Conservation (phyloP, 768 basidiomycete species). For the Russula abietina region DNA sequence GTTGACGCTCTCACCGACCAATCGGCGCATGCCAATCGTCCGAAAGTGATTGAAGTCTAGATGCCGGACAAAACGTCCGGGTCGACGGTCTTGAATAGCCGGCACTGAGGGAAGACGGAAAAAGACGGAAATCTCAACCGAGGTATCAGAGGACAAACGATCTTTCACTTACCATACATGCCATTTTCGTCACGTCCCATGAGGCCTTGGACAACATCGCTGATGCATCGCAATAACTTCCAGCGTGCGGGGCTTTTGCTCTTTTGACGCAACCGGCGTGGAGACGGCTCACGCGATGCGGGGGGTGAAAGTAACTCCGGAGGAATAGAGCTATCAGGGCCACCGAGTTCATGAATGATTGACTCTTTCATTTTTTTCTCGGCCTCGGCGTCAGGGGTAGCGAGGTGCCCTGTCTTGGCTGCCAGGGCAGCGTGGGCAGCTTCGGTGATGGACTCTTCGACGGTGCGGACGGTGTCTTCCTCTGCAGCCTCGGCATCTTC, state of each 20-base stretch:
- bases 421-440: conserved; percentile 59
- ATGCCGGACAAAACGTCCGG: conserved; percentile 77
- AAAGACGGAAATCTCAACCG: background rate
- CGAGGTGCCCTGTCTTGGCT: conserved; percentile 28
- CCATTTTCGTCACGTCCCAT: conserved; percentile 59
- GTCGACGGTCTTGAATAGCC: conserved; percentile 59
- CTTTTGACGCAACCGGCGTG: conserved; percentile 64
- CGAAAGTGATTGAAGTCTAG: conserved; percentile 96
- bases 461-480: conserved; percentile 55
- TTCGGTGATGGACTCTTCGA: conserved; percentile 61
- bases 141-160: conserved; percentile 16
- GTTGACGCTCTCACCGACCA: conserved; percentile 81
- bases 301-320: conserved; percentile 72
- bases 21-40: conserved; percentile 92
- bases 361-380: conserved; percentile 42
- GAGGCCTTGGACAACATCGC: conserved; percentile 67
- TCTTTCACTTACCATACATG: conserved; percentile 54
- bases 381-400: conserved; percentile 17
- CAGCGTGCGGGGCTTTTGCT: conserved; percentile 80
- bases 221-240: conserved; percentile 75
- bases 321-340: conserved; percentile 66
- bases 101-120: conserved; percentile 44
- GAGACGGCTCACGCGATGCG: conserved; percentile 79
- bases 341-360: conserved; percentile 40
- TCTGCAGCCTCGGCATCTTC: conserved; percentile 46